These are phyloP conservation scores for Uncinocarpus reesii DNA, from an alignment of 2,329 filamentous ascomycete species.

Conservation along the genomic window DNA sequence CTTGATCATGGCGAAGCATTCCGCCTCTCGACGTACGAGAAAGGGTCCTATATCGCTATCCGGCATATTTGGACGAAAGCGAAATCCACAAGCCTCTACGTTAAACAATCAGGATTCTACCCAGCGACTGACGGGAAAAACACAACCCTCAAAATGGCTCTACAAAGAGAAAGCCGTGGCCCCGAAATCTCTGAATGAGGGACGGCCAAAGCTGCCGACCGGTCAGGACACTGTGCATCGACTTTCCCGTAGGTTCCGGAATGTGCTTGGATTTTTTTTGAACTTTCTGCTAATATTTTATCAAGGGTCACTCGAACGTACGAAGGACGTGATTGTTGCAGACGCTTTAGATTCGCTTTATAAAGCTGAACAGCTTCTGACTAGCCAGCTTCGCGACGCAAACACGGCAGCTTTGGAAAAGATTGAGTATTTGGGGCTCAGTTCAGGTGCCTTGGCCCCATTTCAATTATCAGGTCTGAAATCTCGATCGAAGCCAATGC, in stretches of 20 bases:
- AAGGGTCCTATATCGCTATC: neutral
- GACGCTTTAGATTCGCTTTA: constrained; percentile 12
- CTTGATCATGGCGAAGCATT: neutral
- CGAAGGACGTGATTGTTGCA: constrained; percentile 13
- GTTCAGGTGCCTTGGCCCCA: neutral
- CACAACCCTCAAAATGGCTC: neutral
- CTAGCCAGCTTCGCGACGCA: neutral
- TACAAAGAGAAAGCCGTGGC: neutral
- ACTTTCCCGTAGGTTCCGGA: neutral
- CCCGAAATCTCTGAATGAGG: neutral
- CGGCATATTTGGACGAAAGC: neutral
- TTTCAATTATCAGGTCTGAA: neutral
- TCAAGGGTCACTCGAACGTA: constrained; percentile 14
- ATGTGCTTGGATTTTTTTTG: neutral
- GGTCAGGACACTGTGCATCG: neutral
- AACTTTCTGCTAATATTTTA: neutral
- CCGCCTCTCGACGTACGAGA: neutral
- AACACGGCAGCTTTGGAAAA: neutral
- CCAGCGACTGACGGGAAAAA: neutral
- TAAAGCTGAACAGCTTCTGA: constrained; percentile 9
- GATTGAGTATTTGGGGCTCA: neutral
- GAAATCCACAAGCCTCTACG: neutral
- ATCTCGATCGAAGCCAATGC: neutral
- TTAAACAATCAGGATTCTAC: neutral
- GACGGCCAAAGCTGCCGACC: too few relatives aligned